Conservation (phyloP, 2,329 filamentous ascomycete species). For the Clarireedia monteithiana region DNA sequence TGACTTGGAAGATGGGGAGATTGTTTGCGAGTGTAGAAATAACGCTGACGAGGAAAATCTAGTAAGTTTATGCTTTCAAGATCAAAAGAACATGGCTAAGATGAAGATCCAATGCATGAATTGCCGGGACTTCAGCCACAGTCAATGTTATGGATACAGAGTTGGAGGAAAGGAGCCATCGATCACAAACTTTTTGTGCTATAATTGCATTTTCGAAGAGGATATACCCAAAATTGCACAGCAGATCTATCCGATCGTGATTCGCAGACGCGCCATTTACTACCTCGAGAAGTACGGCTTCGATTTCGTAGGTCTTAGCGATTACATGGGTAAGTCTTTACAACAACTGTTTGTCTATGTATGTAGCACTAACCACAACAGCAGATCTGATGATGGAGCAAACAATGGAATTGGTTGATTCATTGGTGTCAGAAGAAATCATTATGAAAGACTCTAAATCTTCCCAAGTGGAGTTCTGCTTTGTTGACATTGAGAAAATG, state of each 20-base stretch:
- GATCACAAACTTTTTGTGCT: conserved; percentile 11
- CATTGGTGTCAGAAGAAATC: conserved; percentile 8
- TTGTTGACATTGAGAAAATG: not conserved
- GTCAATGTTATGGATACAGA: conserved; percentile 21
- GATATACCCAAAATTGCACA: not conserved
- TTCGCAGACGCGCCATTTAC: conserved; percentile 14
- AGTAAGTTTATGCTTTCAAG: not conserved
- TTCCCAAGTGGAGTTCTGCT: not conserved
- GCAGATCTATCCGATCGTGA: conserved; percentile 10
- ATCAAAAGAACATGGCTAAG: not conserved
- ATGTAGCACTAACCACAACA: not conserved
- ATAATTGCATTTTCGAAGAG: conserved; percentile 14
- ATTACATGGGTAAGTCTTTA: not conserved
- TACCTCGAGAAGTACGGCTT: conserved; percentile 9
- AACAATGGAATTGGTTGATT: conserved; percentile 3
- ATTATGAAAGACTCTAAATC: conserved; percentile 4
- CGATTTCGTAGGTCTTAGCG: conserved; percentile 9
- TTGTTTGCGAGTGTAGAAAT: not conserved
- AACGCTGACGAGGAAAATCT: not conserved
- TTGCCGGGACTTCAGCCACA: conserved; percentile 16
- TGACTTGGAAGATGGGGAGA: not conserved
- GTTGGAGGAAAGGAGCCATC: not conserved
- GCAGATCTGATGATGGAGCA: not conserved
- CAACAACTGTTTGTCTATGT: not conserved
- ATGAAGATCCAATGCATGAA: conserved; percentile 17